A percentile compares a stretch with the other conserved stretches of the same genome.
Evolutionary conservation across 306 rosid species (phyloP).

Genomic region (Echinosophora koreensis): DNA sequence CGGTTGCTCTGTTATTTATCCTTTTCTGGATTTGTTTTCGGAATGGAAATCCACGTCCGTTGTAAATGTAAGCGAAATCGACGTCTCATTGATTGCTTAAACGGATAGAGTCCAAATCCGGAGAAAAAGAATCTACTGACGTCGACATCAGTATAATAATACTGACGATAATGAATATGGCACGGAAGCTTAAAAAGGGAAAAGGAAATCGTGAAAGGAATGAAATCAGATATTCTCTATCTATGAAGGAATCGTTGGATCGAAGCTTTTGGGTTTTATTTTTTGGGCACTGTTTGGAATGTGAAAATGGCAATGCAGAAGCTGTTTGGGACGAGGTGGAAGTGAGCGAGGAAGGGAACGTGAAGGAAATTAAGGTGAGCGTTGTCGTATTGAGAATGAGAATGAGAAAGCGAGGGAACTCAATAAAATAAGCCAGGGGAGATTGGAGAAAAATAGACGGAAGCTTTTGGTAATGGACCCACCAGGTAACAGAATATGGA

Average conservation of each 20-base stretch:
- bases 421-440: neutral
- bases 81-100: conserved; percentile 43
- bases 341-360: conserved; percentile 1
- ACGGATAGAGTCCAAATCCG: conserved; percentile 33
- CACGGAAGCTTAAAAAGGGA: neutral
- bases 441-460: neutral
- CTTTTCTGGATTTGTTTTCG: conserved; percentile 25
- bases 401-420: conserved; percentile 10
- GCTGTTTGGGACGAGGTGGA: neutral
- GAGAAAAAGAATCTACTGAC: neutral
- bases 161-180: neutral
- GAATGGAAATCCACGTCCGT: conserved; percentile 37
- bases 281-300: neutral
- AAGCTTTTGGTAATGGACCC: conserved; percentile 36
- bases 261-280: neutral
- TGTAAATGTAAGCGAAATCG: conserved; percentile 8
- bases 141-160: conserved; percentile 1
- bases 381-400: conserved; percentile 46
- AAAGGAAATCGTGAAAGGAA: conserved; percentile 32
- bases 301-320: no score
- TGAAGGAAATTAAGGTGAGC: conserved; percentile 43
- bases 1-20: neutral
- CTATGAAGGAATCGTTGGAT: neutral
- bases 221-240: conserved; percentile 1
- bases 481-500: conserved; percentile 48